phyloP scores from a whole-genome alignment of 768 basidiomycete species.

The Fistulinella prunicolor region DNA sequence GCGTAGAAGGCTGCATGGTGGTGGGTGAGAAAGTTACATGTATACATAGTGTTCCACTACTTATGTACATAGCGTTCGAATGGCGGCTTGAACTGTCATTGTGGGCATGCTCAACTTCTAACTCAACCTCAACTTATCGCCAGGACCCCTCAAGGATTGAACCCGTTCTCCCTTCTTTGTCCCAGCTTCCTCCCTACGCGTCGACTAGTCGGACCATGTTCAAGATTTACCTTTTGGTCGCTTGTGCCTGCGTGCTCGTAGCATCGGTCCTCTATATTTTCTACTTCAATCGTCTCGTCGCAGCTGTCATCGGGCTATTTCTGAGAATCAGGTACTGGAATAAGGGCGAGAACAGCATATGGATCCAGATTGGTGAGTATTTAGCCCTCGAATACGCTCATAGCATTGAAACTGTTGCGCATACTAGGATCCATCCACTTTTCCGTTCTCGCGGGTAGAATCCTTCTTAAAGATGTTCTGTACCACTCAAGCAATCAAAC shows the following conservation, averaged over 20 bases:
- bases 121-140: background rate
- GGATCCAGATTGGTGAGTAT: slow-evolving; percentile 75
- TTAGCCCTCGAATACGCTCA: background rate
- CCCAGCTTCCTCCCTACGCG: background rate
- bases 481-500: slow-evolving; percentile 95
- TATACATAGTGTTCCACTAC: no score
- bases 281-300: slow-evolving; percentile 88
- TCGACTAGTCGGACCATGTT: slow-evolving; percentile 41
- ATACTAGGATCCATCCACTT: slow-evolving; percentile 82
- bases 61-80: no score
- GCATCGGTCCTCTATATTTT: slow-evolving; percentile 75
- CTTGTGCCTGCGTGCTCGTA: slow-evolving; percentile 55
- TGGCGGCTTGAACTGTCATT: no score
- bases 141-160: no score
- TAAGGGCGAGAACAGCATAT: slow-evolving; percentile 68
- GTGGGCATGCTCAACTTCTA: slow-evolving; percentile 4
- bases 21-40: background rate
- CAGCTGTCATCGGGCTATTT: slow-evolving; percentile 57
- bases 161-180: background rate
- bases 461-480: slow-evolving; percentile 81
- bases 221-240: slow-evolving; percentile 55
- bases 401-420: slow-evolving; percentile 1
- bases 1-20: slow-evolving; percentile 26
- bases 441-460: slow-evolving; percentile 81
- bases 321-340: slow-evolving; percentile 80